Evolutionary conservation across 163 green algal species (phyloP), one percentile per base, ranked within the genome.

Genomic region (Coccomyxa subellipsoidea): DNA sequence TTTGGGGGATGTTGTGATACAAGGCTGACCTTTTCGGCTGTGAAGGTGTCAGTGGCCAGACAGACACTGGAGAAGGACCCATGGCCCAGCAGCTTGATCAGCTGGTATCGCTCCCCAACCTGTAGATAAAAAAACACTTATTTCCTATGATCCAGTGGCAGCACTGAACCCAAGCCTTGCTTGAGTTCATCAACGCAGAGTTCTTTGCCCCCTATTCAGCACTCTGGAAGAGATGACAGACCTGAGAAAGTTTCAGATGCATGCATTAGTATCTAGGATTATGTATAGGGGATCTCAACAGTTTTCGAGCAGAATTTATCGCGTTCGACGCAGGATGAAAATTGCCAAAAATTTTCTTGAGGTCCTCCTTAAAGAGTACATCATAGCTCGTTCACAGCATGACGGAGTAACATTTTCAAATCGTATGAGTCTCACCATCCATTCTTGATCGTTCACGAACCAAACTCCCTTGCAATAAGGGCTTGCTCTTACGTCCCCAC

Each of bases 61-160:
- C 89, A 93, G 0, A 97, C 94, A 12, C 82, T 87, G 23, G 83
- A 92, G 81, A 96, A 97, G 54, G 84, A 92, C 15, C 94, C 94
- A 36, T 87, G 86, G 21, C 94, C 94, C 40, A 97, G 81, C 21
- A 94, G 78, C 34, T 87, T 87, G 15, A 90, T 6, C 7, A 97
- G 80, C 18, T 86, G 83, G 72, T 97, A 97, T 0, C 93, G 76
- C 4, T 81, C 76, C 23, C 92, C 93, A 6, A 97, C 90, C 93
- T 96, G 85, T 70, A 85, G 7, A 12, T 10, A 5, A 38, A 39
- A 1, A 25, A 29, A 78, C n/a, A n/a, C n/a, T n/a, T n/a, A 38
- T 76, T 12, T 35, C 15, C 69, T 35, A 18, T 66, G 47, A 66
- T 18, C 47, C 47, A 18, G 47, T 66, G 47, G 12, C 12, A 18